phyloP scores from a whole-genome alignment of 345 rosid species.

The Rhizophora mangle region DNA sequence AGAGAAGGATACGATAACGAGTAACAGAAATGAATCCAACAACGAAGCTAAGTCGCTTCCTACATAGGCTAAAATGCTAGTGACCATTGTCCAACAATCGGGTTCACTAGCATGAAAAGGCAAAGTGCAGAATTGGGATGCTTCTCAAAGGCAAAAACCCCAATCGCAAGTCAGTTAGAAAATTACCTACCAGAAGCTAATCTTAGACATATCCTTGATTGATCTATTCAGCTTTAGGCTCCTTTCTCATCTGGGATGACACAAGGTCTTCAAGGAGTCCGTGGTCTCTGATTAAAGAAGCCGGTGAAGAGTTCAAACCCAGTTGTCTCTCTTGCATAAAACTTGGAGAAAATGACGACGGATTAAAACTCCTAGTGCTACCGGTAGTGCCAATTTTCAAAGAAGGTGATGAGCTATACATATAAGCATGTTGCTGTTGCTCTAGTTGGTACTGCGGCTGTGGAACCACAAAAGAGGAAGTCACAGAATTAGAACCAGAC shows the following conservation, averaged over 20 bases:
- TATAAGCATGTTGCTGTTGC: slow-evolving; percentile 33
- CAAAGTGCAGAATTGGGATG: slow-evolving; percentile 17
- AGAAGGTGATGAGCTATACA: slow-evolving; percentile 35
- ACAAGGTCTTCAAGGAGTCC: slow-evolving; percentile 94
- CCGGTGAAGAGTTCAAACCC: slow-evolving; percentile 12
- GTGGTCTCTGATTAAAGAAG: slow-evolving; percentile 49
- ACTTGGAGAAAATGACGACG: slow-evolving; percentile 26
- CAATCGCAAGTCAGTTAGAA: slow-evolving; percentile 22
- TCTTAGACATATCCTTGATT: background rate
- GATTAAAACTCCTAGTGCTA: slow-evolving; percentile 17
- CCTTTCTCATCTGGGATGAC: slow-evolving; percentile 68
- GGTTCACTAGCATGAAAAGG: slow-evolving; percentile 11
- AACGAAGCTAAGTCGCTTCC: slow-evolving; percentile 10
- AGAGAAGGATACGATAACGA: slow-evolving; percentile 22
- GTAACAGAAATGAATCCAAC: slow-evolving; percentile 21
- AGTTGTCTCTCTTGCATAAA: slow-evolving; percentile 33
- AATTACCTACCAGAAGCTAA: slow-evolving; percentile 33
- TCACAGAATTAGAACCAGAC: slow-evolving; percentile 30
- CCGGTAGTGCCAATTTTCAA: slow-evolving; percentile 21
- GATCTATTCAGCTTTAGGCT: slow-evolving; percentile 33
- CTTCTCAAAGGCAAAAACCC: slow-evolving; percentile 14
- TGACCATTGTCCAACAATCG: slow-evolving; percentile 7
- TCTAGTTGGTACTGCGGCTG: slow-evolving; percentile 38
- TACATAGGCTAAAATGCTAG: slow-evolving; percentile 12
- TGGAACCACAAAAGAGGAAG: slow-evolving; percentile 47